A percentile compares a stretch with the other conserved stretches of the same genome.
Conservation (phyloP, 2,329 filamentous ascomycete species). For the Cercospora sesami region DNA sequence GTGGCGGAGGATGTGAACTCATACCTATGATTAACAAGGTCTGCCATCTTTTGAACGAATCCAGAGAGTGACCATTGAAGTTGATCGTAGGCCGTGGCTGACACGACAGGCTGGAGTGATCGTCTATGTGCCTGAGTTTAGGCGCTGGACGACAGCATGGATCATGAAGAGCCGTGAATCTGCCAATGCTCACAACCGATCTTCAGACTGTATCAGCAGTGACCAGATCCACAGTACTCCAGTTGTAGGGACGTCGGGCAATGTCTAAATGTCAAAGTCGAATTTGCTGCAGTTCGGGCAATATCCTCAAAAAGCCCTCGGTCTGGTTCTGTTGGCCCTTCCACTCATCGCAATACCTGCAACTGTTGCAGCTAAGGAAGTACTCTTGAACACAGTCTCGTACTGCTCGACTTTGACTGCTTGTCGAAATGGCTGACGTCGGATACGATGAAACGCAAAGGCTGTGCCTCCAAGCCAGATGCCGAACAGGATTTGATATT, state of each 20-base stretch:
- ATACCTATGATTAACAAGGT: background rate
- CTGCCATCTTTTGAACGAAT: background rate
- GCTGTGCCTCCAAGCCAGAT: constrained; percentile 35
- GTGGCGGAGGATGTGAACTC: background rate
- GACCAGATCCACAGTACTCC: background rate
- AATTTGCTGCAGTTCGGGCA: background rate
- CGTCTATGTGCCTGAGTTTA: background rate
- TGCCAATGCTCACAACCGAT: background rate
- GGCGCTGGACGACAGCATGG: background rate
- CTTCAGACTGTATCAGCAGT: background rate
- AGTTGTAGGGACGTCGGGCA: too few species aligned
- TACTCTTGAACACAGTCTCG: constrained; percentile 43
- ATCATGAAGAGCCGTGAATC: background rate
- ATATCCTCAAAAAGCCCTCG: constrained; percentile 1
- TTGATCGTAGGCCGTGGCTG: background rate
- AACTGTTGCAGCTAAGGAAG: constrained; percentile 31
- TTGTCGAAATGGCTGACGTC: constrained; percentile 39
- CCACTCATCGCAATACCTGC: constrained; percentile 23
- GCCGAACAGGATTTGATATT: constrained; percentile 37
- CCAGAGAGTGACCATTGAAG: background rate
- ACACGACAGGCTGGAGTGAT: background rate
- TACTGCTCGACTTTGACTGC: constrained; percentile 41
- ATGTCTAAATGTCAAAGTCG: background rate
- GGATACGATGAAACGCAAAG: constrained; percentile 39
- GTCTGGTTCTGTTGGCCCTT: constrained; percentile 5